phyloP scores from a whole-genome alignment of 2,329 filamentous ascomycete species.

The Diaporthe citri region DNA sequence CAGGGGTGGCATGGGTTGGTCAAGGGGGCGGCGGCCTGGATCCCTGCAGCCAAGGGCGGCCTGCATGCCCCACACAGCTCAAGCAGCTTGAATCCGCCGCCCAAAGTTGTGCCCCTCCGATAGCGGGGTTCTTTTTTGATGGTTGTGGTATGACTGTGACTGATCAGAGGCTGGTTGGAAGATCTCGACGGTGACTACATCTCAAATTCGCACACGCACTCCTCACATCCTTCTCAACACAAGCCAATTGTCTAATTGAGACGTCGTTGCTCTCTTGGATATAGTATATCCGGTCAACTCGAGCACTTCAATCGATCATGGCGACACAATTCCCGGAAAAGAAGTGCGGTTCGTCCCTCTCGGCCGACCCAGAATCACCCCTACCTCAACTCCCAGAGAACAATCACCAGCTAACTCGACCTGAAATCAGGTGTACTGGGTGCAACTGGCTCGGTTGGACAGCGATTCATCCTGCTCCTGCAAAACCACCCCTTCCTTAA shows the following conservation, averaged over 20 bases:
- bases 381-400: not conserved
- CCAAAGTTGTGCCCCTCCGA: slow-evolving; percentile 20
- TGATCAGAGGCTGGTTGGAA: not conserved
- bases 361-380: slow-evolving; percentile 33
- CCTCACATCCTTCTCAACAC: not conserved
- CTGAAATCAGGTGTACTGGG: slow-evolving; percentile 77
- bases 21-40: not conserved
- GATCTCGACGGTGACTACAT: not conserved
- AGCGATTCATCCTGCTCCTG: slow-evolving; percentile 94
- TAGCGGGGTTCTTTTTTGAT: slow-evolving; percentile 36
- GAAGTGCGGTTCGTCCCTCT: slow-evolving; percentile 66
- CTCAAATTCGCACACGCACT: not conserved
- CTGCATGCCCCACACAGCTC: slow-evolving; percentile 3
- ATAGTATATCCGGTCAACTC: too few relatives aligned
- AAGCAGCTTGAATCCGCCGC: not conserved
- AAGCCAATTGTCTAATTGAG: not conserved
- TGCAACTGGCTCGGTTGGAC: slow-evolving; percentile 93
- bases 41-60: slow-evolving; percentile 6
- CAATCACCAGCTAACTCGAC: slow-evolving; percentile 34
- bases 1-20: not conserved
- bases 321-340: slow-evolving; percentile 64
- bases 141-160: slow-evolving; percentile 7
- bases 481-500: slow-evolving; percentile 88
- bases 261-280: not conserved
- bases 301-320: slow-evolving; percentile 26